Evolutionary conservation across 768 basidiomycete genomes (phyloP).

Genomic region (Rhizopogon rudus): DNA sequence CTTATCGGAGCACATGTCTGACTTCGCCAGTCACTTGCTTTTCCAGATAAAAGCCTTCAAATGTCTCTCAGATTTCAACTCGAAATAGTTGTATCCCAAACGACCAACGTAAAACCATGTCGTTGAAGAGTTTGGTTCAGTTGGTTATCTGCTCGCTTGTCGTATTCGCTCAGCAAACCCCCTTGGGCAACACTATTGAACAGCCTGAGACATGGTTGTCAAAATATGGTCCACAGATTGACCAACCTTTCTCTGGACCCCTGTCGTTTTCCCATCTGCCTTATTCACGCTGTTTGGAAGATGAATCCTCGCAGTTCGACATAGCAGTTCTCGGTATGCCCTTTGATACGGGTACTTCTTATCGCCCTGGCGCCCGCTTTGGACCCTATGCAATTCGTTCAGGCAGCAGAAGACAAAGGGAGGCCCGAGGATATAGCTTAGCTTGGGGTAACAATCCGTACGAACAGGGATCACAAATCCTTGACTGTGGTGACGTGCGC

Average conservation of each 20-base stretch:
- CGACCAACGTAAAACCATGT: neutral
- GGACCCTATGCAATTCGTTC: conserved; percentile 84
- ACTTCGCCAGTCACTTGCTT: neutral
- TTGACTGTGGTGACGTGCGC: conserved; percentile 82
- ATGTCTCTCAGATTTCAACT: neutral
- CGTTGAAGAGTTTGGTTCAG: neutral
- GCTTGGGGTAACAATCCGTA: conserved; percentile 73
- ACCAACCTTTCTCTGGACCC: conserved; percentile 76
- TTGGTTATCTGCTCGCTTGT: neutral
- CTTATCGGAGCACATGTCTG: neutral
- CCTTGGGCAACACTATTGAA: conserved; percentile 3
- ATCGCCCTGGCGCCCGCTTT: conserved; percentile 71
- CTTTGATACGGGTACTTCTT: conserved; percentile 63
- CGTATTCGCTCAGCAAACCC: conserved; percentile 1
- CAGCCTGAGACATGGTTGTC: conserved; percentile 48
- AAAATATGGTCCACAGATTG: conserved; percentile 72
- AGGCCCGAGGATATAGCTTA: conserved; percentile 59
- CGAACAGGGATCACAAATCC: conserved; percentile 45
- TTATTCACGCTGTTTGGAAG: conserved; percentile 66
- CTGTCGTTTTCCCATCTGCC: conserved; percentile 81
- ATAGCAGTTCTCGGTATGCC: conserved; percentile 80
- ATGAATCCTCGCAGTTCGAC: conserved; percentile 51
- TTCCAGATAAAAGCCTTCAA: neutral
- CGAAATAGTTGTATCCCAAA: neutral
- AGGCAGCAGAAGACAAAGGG: conserved; percentile 64